Evolutionary conservation across 139 green algal species (phyloP), one percentile per base, ranked within the genome.

Genomic region (Edaphochlamys debaryana): DNA sequence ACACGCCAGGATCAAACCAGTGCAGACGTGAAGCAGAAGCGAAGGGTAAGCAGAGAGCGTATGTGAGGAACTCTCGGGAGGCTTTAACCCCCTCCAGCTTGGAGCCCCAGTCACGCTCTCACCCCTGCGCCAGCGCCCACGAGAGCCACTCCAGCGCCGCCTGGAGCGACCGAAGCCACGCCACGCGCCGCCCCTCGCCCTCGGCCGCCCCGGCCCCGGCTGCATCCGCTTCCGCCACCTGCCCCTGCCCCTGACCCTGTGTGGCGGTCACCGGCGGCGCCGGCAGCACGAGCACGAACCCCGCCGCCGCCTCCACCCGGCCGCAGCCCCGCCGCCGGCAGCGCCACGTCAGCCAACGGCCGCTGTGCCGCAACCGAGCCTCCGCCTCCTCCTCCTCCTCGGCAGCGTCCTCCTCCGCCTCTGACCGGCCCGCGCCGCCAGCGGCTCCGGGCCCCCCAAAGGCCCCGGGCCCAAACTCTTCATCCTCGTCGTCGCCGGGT

Each of bases 51-150:
- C n/a, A n/a, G n/a, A n/a, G n/a, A n/a, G n/a, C n/a, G n/a, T n/a
- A n/a, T n/a, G n/a, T n/a, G n/a, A n/a, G n/a, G n/a, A n/a, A n/a
- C n/a, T n/a, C n/a, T n/a, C n/a, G n/a, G n/a, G n/a, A n/a, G n/a
- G n/a, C n/a, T n/a, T n/a, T n/a, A n/a, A n/a, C n/a, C n/a, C n/a
- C n/a, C n/a, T n/a, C n/a, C n/a, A n/a, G n/a, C n/a, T n/a, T n/a
- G n/a, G n/a, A n/a, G n/a, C n/a, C n/a, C n/a, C n/a, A n/a, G n/a
- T n/a, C n/a, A n/a, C 32, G 30, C 60, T 40, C 75, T 45, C 75
- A 81, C 75, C 75, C 60, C 40, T 81, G 75, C 8, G n/a, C 30
- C 58, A 81, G 30, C 27, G 60, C 75, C 75, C 75, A 81, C 7
- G n/a, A 7, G 19, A n/a, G 45, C 75, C 75, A 81, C 60, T 81